Percentiles rank a stretch among this genome's conserved stretches.
These are phyloP conservation scores for Penicillium crystallinum DNA, from an alignment of 495 filamentous ascomycete species.

Conservation along the genomic window DNA sequence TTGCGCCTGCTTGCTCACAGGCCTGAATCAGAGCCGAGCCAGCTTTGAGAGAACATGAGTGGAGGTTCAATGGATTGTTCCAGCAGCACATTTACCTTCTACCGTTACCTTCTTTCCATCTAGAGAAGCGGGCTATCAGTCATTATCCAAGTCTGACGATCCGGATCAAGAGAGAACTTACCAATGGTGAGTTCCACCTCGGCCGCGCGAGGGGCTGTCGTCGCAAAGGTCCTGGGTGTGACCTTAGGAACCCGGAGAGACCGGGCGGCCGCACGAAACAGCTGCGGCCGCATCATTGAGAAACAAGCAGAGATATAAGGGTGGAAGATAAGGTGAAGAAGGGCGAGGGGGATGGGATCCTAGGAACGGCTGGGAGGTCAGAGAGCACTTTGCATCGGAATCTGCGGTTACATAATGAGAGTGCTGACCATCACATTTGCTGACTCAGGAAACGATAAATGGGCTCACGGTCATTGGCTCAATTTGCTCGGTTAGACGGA, in stretches of 20 bases:
- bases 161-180: slow-evolving; percentile 39
- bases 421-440: slow-evolving; percentile 26
- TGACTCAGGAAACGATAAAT: slow-evolving; percentile 31
- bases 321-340: slow-evolving; percentile 26
- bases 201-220: slow-evolving; percentile 64
- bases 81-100: slow-evolving; percentile 59
- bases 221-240: slow-evolving; percentile 68
- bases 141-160: slow-evolving; percentile 17
- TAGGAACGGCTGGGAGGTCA: slow-evolving; percentile 26
- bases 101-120: slow-evolving; percentile 95
- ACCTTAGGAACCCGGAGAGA: slow-evolving; percentile 58
- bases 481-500: slow-evolving; percentile 34
- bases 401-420: slow-evolving; percentile 28
- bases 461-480: slow-evolving; percentile 30
- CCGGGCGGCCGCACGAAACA: slow-evolving; percentile 82
- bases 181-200: slow-evolving; percentile 95
- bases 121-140: slow-evolving; percentile 30
- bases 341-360: slow-evolving; percentile 12
- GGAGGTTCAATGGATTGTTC: slow-evolving; percentile 7
- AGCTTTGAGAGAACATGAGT: slow-evolving; percentile 34
- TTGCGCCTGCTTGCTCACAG: slow-evolving; percentile 92
- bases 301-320: slow-evolving; percentile 30
- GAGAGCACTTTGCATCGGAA: slow-evolving; percentile 34
- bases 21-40: slow-evolving; percentile 97
- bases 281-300: slow-evolving; percentile 79